Percentiles rank a stretch among this genome's conserved stretches.
These are phyloP conservation scores for Elsinoe batatas DNA, from an alignment of 2,329 filamentous ascomycete genomes.

Conservation along the genomic window DNA sequence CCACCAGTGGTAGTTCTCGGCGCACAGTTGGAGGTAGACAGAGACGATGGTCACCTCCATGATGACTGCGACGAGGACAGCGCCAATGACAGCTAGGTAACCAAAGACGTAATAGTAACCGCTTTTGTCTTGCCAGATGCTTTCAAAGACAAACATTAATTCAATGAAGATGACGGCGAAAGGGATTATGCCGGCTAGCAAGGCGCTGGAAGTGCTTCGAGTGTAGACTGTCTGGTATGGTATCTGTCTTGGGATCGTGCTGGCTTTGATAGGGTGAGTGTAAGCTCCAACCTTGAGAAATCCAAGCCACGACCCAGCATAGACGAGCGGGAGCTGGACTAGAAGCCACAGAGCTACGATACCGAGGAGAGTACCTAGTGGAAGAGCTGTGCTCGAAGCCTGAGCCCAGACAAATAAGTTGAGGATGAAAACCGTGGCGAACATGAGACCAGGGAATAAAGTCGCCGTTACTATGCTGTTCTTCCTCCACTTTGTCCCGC, in stretches of 20 bases:
- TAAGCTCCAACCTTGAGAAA: slow-evolving; percentile 58
- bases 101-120: slow-evolving; percentile 90
- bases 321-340: slow-evolving; percentile 77
- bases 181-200: slow-evolving; percentile 68
- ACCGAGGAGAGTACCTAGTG: slow-evolving; percentile 66
- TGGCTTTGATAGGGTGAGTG: slow-evolving; percentile 74
- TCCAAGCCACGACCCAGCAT: slow-evolving; percentile 68
- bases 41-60: slow-evolving; percentile 76
- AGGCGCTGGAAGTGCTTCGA: slow-evolving; percentile 50
- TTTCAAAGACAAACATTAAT: slow-evolving; percentile 77
- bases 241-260: slow-evolving; percentile 59
- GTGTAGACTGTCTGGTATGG: slow-evolving; percentile 69
- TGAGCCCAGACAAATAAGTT: slow-evolving; percentile 89
- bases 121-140: slow-evolving; percentile 80
- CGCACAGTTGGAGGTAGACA: slow-evolving; percentile 72
- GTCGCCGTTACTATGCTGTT: slow-evolving; percentile 66
- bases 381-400: slow-evolving; percentile 77
- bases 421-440: slow-evolving; percentile 64
- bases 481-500: slow-evolving; percentile 61
- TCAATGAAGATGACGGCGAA: slow-evolving; percentile 87
- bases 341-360: slow-evolving; percentile 72
- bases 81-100: slow-evolving; percentile 64
- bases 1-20: slow-evolving; percentile 87
- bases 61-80: slow-evolving; percentile 65
- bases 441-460: slow-evolving; percentile 69